Base-by-base conservation (phyloP, 2,329 filamentous ascomycete genomes). In the Colletotrichum cordylinicola region DNA sequence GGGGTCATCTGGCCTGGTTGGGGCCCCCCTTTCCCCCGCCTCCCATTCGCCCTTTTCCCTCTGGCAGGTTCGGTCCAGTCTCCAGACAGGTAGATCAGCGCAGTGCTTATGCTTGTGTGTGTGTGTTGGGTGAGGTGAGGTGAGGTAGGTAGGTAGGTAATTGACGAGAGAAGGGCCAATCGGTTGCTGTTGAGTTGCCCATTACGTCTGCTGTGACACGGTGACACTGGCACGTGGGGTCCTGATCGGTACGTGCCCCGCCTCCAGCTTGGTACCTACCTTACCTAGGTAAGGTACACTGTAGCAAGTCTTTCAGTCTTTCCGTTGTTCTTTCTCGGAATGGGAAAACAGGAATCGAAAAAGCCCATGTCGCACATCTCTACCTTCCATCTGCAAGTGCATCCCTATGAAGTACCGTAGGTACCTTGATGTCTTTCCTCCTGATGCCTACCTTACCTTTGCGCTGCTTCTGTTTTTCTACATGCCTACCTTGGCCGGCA, bases 161-260 rank as follows among this genome's bases (percentile, higher is more conserved):
- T 21, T 52, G 43, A 52, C 43, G n/a, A 37, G 12, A 37, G n/a
- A 35, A 48, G 27, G 35, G 27, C 64, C 64, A 67, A 56, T 73
- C 39, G 65, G 39, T 55, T 56, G 56, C 18, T 24, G 31, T 67
- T 62, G 56, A 64, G 60, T 70, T 29, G 56, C 21, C 31, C 29
- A 66, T 74, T 66, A 56, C 68, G 72, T 67, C 61, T 75, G 61
- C 27, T 72, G 68, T 56, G 61, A 67, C 72, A 62, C 60, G 33
- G 37, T 21, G 55, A 62, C 72, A 62, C 39, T 37, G 55, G 62
- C 72, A 75, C 69, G 62, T 62, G 69, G 73, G 33, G 67, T 37
- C 29, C 18, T 31, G 35, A 18, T 27, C n/a, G 60, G 29, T 37
- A 72, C 43, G 56, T 75, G 10, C 21, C 33, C 35, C 37, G 56